Evolutionary conservation across 305 asterid species (phyloP).

Genomic region (Plantago rigida): DNA sequence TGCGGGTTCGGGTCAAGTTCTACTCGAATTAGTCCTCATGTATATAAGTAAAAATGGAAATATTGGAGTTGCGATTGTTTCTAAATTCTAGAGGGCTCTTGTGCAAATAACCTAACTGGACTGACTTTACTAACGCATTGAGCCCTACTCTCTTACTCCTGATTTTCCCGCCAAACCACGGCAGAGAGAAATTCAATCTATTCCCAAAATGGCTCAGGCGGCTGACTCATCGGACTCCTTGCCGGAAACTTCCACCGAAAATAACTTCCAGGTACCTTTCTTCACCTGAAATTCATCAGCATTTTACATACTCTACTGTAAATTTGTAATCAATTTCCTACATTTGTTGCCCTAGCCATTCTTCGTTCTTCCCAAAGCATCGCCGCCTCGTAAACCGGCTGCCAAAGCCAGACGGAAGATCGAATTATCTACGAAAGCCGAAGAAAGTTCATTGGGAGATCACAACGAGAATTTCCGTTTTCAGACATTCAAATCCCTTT

Average conservation of each 20-base stretch:
- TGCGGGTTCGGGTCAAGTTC: too few species aligned
- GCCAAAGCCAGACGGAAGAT: slow-evolving; percentile 44
- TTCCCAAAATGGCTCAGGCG: slow-evolving; percentile 32
- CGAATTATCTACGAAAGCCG: slow-evolving; percentile 36
- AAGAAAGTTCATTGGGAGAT: slow-evolving; percentile 23
- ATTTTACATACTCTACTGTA: neutral
- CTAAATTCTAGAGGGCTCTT: too few species aligned
- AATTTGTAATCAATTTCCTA: neutral
- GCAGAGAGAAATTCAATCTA: too few species aligned
- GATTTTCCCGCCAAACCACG: too few species aligned
- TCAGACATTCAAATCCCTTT: slow-evolving; percentile 46
- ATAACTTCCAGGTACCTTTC: slow-evolving; percentile 46
- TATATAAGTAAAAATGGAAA: too few species aligned
- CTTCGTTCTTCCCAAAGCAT: slow-evolving; percentile 68
- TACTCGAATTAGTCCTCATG: too few species aligned
- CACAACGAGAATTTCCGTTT: slow-evolving; percentile 31
- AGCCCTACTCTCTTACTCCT: too few species aligned
- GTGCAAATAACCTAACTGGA: too few species aligned
- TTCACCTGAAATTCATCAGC: slow-evolving; percentile 1
- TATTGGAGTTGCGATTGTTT: too few species aligned
- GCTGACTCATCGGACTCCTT: slow-evolving; percentile 31
- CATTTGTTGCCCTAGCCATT: slow-evolving; percentile 47
- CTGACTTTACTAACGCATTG: too few species aligned
- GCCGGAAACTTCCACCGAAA: slow-evolving; percentile 25
- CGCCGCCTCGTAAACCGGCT: slow-evolving; percentile 37